phyloP scores from a whole-genome alignment of 495 filamentous ascomycete species.

The Apiosordaria backusii region DNA sequence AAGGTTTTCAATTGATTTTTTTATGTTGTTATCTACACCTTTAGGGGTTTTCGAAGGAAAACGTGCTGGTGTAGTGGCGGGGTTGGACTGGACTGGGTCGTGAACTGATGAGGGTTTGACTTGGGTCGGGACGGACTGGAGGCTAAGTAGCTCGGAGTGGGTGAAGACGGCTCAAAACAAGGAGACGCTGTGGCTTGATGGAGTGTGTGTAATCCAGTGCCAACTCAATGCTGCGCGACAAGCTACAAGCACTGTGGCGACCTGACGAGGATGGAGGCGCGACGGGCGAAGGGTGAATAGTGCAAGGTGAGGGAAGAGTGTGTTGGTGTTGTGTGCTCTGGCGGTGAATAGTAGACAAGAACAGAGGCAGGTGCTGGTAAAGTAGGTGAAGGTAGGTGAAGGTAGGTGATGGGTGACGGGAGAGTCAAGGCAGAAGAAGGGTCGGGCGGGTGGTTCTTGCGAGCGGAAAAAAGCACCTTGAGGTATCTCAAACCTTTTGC shows the following conservation, averaged over 20 bases:
- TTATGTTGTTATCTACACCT: slow-evolving; percentile 72
- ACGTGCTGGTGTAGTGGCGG: slow-evolving; percentile 74
- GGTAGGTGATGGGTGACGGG: slow-evolving; percentile 8
- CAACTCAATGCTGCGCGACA: slow-evolving; percentile 18
- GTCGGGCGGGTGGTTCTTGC: slow-evolving; percentile 15
- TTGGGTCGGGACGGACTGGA: slow-evolving; percentile 9
- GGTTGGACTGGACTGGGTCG: slow-evolving; percentile 25
- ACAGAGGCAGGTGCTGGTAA: not conserved
- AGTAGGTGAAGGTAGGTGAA: not conserved
- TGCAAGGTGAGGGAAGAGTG: not conserved
- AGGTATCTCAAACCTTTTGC: slow-evolving; percentile 39
- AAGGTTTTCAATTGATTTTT: slow-evolving; percentile 54
- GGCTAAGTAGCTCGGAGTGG: slow-evolving; percentile 5
- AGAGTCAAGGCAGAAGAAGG: slow-evolving; percentile 14
- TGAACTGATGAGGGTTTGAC: slow-evolving; percentile 7
- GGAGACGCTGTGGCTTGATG: slow-evolving; percentile 23
- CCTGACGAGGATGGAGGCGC: slow-evolving; percentile 4
- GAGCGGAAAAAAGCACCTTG: slow-evolving; percentile 27
- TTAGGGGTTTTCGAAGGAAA: slow-evolving; percentile 74
- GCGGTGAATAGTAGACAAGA: slow-evolving; percentile 1
- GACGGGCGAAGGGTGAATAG: not conserved
- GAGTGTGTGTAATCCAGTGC: slow-evolving; percentile 20
- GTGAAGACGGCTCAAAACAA: slow-evolving; percentile 17
- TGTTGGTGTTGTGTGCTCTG: too few relatives aligned
- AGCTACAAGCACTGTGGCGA: slow-evolving; percentile 16